Conservation (phyloP, 2,329 filamentous ascomycete species). For the Botrytis byssoidea region DNA sequence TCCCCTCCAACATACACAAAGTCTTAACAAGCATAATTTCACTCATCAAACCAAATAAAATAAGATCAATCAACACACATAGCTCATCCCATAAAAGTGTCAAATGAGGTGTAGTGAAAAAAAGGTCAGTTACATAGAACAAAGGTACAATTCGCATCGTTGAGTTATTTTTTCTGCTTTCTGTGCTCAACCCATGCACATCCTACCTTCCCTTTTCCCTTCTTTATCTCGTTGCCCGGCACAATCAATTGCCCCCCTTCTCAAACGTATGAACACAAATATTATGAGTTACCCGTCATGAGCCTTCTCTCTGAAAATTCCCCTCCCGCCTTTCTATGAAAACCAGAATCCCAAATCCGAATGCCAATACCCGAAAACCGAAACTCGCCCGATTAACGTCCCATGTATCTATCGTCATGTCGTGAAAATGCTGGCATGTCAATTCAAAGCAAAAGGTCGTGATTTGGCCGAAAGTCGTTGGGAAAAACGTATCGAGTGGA, state of each 20-base stretch:
- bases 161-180: slow-evolving; percentile 20
- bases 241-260: slow-evolving; percentile 11
- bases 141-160: slow-evolving; percentile 23
- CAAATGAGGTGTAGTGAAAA: slow-evolving; percentile 19
- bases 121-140: slow-evolving; percentile 22
- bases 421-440: slow-evolving; percentile 19
- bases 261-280: slow-evolving; percentile 18
- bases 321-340: slow-evolving; percentile 10
- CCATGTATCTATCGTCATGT: slow-evolving; percentile 21
- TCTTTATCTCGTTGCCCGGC: slow-evolving; percentile 15
- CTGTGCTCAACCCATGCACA: slow-evolving; percentile 15
- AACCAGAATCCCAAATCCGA: slow-evolving; percentile 9
- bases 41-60: slow-evolving; percentile 3
- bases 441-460: slow-evolving; percentile 19
- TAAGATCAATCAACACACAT: neutral
- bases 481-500: slow-evolving; percentile 8
- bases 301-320: neutral
- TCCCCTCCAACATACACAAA: neutral
- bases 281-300: slow-evolving; percentile 4
- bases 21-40: neutral
- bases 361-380: slow-evolving; percentile 15
- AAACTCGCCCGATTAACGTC: slow-evolving; percentile 16
- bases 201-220: neutral
- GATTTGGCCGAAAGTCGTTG: slow-evolving; percentile 16
- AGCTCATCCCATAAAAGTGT: slow-evolving; percentile 1